Conservation (phyloP, 495 filamentous ascomycete genomes). For the Xylaria grammica region DNA sequence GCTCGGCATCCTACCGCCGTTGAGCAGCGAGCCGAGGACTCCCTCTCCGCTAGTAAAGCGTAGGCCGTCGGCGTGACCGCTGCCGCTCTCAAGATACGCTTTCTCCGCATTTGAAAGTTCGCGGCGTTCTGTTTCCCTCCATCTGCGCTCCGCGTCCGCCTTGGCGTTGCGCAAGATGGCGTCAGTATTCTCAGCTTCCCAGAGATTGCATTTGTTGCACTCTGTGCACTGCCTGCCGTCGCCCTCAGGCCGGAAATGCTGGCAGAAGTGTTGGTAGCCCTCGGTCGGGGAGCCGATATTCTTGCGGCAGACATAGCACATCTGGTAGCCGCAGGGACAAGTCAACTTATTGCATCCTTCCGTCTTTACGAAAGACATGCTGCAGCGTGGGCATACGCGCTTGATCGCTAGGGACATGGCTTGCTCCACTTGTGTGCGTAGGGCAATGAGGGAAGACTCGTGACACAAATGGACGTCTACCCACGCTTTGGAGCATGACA, state of each 20-base stretch:
- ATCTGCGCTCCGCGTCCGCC: constrained; percentile 79
- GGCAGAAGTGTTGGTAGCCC: constrained; percentile 87
- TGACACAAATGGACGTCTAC: constrained; percentile 77
- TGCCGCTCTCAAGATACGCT: constrained; percentile 51
- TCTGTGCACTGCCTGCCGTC: constrained; percentile 71
- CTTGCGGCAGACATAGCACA: constrained; percentile 91
- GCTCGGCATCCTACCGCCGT: constrained; percentile 42
- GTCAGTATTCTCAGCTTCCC: constrained; percentile 85
- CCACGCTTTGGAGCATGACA: constrained; percentile 71
- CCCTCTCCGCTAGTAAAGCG: constrained; percentile 13
- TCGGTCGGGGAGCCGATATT: constrained; percentile 58
- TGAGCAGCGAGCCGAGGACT: constrained; percentile 35
- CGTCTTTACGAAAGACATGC: constrained; percentile 87
- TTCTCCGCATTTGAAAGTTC: constrained; percentile 54
- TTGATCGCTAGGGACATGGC: constrained; percentile 94
- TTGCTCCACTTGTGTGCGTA: constrained; percentile 85
- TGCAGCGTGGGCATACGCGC: constrained; percentile 89
- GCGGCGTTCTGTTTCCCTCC: constrained; percentile 70
- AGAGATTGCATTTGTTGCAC: constrained; percentile 90
- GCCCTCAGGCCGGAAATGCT: constrained; percentile 85
- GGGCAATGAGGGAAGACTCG: constrained; percentile 80
- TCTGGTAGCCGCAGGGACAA: constrained; percentile 96
- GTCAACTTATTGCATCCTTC: constrained; percentile 95
- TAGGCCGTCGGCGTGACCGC: constrained; percentile 33
- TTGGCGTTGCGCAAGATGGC: constrained; percentile 74